A percentile compares a stretch with the other conserved stretches of the same genome.
Evolutionary conservation across 192 early-diverging fungal genomes (phyloP).

Genomic region (Pilobolus umbonatus): DNA sequence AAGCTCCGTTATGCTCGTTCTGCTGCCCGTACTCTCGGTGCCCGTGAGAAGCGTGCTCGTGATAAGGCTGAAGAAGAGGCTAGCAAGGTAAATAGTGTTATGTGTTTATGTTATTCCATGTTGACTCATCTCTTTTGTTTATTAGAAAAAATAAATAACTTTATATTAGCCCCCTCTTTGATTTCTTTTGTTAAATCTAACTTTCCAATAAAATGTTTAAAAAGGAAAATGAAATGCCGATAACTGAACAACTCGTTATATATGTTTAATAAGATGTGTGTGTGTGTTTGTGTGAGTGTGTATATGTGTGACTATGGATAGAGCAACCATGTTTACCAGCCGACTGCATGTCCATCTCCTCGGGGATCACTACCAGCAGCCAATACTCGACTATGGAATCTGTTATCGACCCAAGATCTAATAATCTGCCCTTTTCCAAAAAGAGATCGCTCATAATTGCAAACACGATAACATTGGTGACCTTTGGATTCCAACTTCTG

Average conservation of each 20-base stretch:
- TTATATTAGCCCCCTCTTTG: too few species aligned
- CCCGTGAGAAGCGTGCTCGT: constrained; percentile 74
- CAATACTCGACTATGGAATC: constrained; percentile 39
- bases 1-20: constrained; percentile 76
- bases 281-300: not conserved
- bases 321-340: constrained; percentile 32
- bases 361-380: constrained; percentile 54
- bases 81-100: constrained; percentile 67
- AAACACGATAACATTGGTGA: constrained; percentile 47
- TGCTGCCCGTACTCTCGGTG: constrained; percentile 69
- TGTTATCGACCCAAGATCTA: constrained; percentile 30
- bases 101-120: not conserved
- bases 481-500: constrained; percentile 49
- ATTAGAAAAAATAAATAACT: constrained; percentile 13
- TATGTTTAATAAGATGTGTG: too few species aligned
- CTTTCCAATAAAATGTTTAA: too few species aligned
- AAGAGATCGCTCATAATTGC: constrained; percentile 41
- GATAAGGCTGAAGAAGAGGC: constrained; percentile 80
- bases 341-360: constrained; percentile 52
- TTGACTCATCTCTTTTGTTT: constrained; percentile 5
- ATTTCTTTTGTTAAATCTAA: too few species aligned
- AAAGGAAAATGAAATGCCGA: too few species aligned
- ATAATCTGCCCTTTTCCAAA: constrained; percentile 81
- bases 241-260: too few species aligned
- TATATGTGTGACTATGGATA: not conserved